Evolutionary conservation across 2,329 filamentous ascomycete genomes (phyloP).

Genomic region (Colletotrichum gigasporum): DNA sequence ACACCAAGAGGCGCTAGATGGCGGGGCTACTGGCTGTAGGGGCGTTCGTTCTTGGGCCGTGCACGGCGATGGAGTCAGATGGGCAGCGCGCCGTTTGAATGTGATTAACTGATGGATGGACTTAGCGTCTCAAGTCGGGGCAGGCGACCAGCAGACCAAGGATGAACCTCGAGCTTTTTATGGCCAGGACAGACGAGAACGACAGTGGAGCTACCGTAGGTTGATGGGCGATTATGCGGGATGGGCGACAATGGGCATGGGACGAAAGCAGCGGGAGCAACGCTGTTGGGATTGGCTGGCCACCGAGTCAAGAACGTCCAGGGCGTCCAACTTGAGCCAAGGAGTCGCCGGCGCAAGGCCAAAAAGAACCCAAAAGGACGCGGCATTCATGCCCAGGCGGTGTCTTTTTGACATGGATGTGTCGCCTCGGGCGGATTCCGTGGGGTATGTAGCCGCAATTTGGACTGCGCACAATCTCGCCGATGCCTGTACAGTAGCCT

Average conservation of each 20-base stretch:
- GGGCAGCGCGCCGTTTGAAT: constrained; percentile 9
- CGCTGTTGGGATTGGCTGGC: background rate
- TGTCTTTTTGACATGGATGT: background rate
- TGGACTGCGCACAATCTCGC: no score
- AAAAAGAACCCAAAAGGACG: background rate
- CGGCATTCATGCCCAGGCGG: background rate
- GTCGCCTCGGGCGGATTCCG: constrained; percentile 28
- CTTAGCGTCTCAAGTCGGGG: constrained; percentile 21
- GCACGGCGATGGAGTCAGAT: constrained; percentile 27
- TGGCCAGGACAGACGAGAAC: background rate
- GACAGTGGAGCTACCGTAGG: no score
- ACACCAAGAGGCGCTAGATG: background rate
- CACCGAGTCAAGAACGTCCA: constrained; percentile 27
- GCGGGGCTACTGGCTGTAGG: background rate
- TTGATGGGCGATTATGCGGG: no score
- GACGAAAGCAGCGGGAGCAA: constrained; percentile 9
- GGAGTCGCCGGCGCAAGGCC: no score
- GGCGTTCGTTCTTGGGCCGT: constrained; percentile 9
- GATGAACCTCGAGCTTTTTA: constrained; percentile 26
- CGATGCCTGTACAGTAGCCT: no score
- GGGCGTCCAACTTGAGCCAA: no score
- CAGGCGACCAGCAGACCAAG: constrained; percentile 21
- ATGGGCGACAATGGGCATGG: background rate
- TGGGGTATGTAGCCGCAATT: no score
- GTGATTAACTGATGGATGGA: constrained; percentile 17